These are phyloP conservation scores for Globisporangium camurandrum DNA, from an alignment of 352 stramenopile genomes.

Conservation along the genomic window DNA sequence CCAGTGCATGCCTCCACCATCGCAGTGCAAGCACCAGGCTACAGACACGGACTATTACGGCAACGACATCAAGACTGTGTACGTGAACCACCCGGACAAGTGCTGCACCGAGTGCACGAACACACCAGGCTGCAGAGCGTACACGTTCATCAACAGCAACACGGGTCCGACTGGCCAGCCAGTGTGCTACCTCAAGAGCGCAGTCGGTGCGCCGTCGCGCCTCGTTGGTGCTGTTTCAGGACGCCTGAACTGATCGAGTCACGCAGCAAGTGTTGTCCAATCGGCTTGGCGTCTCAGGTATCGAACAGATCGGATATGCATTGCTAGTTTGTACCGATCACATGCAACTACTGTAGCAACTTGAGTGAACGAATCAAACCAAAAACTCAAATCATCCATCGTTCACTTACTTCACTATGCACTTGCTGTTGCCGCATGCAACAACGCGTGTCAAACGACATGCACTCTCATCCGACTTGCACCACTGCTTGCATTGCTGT, in stretches of 20 bases:
- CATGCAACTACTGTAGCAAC: too few relatives aligned
- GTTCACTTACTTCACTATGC: too few relatives aligned
- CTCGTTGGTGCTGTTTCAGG: neutral
- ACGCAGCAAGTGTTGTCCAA: too few relatives aligned
- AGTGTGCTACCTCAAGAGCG: conserved; percentile 4
- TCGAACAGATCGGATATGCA: too few relatives aligned
- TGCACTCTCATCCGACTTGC: too few relatives aligned
- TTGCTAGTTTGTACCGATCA: too few relatives aligned
- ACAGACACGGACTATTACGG: conserved; percentile 6
- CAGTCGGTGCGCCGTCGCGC: neutral
- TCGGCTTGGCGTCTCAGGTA: too few relatives aligned
- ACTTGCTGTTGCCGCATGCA: too few relatives aligned
- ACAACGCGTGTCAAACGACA: too few relatives aligned
- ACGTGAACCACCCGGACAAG: neutral
- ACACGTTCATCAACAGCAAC: conserved; percentile 42
- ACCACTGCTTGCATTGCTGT: too few relatives aligned
- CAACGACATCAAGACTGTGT: conserved; percentile 3
- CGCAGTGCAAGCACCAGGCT: conserved; percentile 1
- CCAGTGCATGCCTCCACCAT: conserved; percentile 17
- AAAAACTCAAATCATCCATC: too few relatives aligned
- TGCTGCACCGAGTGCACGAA: conserved; percentile 34
- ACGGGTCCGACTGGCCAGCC: conserved; percentile 11
- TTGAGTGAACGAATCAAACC: too few relatives aligned
- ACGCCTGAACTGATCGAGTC: neutral
- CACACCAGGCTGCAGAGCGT: conserved; percentile 27